Evolutionary conservation across 1,284 basidiomycete genomes (phyloP).

Genomic region (Boletellus deceptivus): DNA sequence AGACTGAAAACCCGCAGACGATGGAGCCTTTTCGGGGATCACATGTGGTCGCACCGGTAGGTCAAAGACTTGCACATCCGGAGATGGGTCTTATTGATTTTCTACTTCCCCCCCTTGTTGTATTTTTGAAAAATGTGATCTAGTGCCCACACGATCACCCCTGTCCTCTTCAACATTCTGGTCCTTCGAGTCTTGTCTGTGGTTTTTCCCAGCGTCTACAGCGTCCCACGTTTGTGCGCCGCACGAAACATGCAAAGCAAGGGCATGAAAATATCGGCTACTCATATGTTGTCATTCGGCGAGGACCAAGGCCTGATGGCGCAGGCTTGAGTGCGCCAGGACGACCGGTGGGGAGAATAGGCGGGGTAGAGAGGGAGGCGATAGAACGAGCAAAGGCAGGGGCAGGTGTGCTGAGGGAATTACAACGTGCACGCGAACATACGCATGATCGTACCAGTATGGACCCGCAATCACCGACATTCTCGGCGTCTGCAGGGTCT

Average conservation of each 20-base stretch:
- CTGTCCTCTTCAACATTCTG: constrained; percentile 72
- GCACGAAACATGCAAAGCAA: constrained; percentile 80
- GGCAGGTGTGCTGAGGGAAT: constrained; percentile 26
- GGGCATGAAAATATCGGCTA: constrained; percentile 88
- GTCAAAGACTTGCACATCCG: constrained; percentile 23
- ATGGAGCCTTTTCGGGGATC: constrained; percentile 49
- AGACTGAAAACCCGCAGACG: constrained; percentile 46
- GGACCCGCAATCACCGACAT: constrained; percentile 29
- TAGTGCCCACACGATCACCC: constrained; percentile 90
- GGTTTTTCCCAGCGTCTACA: constrained; percentile 87
- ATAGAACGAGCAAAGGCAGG: constrained; percentile 22
- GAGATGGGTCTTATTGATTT: constrained; percentile 5
- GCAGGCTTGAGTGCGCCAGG: constrained; percentile 28
- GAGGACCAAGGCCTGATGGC: constrained; percentile 65
- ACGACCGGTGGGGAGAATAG: constrained; percentile 56
- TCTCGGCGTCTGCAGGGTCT: constrained; percentile 10
- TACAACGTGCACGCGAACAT: constrained; percentile 21
- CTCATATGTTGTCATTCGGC: constrained; percentile 87
- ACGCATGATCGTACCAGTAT: constrained; percentile 16
- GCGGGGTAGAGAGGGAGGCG: constrained; percentile 53
- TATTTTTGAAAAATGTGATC: constrained; percentile 22
- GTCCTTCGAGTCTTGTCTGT: constrained; percentile 57
- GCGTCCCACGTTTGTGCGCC: constrained; percentile 80
- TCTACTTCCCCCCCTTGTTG: background rate
- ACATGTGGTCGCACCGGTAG: constrained; percentile 81